Percentiles rank a stretch among this genome's conserved stretches.
Evolutionary conservation across 1,284 basidiomycete genomes (phyloP).

Genomic region (Puccinia horiana): DNA sequence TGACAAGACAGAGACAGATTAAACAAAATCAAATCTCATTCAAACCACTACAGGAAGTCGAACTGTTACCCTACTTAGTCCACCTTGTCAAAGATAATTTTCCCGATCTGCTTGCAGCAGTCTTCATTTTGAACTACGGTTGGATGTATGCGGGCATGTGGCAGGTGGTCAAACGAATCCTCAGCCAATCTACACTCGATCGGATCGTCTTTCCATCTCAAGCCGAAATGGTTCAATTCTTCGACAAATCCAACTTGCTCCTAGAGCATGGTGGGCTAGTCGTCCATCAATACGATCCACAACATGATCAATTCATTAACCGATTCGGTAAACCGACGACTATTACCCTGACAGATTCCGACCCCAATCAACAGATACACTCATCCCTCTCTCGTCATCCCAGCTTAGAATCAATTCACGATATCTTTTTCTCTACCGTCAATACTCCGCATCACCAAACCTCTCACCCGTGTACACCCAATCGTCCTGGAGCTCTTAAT

Average conservation of each 20-base stretch:
- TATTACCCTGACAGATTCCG: neutral
- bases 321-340: constrained; percentile 13
- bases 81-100: constrained; percentile 65
- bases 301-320: constrained; percentile 13
- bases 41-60: constrained; percentile 55
- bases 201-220: constrained; percentile 72
- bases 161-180: constrained; percentile 71
- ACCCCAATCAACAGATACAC: neutral
- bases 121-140: constrained; percentile 76
- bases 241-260: constrained; percentile 65
- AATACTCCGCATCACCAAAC: constrained; percentile 25
- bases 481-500: neutral
- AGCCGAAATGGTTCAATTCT: constrained; percentile 67
- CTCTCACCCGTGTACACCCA: constrained; percentile 27
- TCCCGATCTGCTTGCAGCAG: constrained; percentile 76
- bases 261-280: constrained; percentile 54
- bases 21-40: neutral
- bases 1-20: neutral
- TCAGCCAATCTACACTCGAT: constrained; percentile 70
- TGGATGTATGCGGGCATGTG: constrained; percentile 79
- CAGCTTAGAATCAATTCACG: constrained; percentile 37
- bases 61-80: constrained; percentile 58
- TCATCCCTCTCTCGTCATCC: constrained; percentile 15
- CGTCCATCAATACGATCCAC: constrained; percentile 52
- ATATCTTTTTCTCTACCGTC: constrained; percentile 40